These are phyloP conservation scores for Solanum hybrid DNA, from an alignment of 305 asterid species.

Conservation along the genomic window DNA sequence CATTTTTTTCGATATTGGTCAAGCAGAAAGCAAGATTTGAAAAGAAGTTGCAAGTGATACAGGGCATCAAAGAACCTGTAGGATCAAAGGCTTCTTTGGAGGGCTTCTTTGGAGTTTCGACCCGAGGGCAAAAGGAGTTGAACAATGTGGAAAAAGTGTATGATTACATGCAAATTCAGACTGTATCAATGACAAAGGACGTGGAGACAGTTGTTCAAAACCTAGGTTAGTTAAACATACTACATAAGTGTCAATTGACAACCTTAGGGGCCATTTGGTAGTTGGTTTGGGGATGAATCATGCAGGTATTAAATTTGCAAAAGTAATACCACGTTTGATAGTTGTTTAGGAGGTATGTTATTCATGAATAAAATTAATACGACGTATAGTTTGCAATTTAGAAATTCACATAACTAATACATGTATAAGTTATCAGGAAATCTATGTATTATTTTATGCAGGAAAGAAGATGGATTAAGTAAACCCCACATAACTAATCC, in stretches of 20 bases:
- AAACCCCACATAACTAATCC: not conserved
- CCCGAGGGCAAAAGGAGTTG: not conserved
- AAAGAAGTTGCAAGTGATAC: not conserved
- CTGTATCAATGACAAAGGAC: not conserved
- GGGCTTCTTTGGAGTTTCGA: not conserved
- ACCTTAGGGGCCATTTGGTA: not conserved
- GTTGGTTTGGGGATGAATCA: not conserved
- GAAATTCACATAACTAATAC: not conserved
- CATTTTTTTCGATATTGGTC: not conserved
- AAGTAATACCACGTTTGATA: not conserved
- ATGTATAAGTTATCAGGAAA: not conserved
- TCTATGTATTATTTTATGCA: not conserved
- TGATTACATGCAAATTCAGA: not conserved
- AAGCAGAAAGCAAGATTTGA: not conserved
- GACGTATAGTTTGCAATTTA: not conserved
- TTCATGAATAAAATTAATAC: too few relatives aligned
- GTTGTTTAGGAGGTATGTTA: not conserved
- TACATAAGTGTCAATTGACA: not conserved
- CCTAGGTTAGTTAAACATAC: not conserved
- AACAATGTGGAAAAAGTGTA: not conserved
- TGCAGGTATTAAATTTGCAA: not conserved
- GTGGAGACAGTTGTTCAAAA: not conserved
- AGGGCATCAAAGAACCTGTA: not conserved
- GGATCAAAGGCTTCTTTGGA: not conserved
- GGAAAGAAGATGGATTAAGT: not conserved